A percentile compares a stretch with the other conserved stretches of the same genome.
Evolutionary conservation across 2,329 filamentous ascomycete genomes (phyloP).

Genomic region (Pseudohalonectria lignicola): DNA sequence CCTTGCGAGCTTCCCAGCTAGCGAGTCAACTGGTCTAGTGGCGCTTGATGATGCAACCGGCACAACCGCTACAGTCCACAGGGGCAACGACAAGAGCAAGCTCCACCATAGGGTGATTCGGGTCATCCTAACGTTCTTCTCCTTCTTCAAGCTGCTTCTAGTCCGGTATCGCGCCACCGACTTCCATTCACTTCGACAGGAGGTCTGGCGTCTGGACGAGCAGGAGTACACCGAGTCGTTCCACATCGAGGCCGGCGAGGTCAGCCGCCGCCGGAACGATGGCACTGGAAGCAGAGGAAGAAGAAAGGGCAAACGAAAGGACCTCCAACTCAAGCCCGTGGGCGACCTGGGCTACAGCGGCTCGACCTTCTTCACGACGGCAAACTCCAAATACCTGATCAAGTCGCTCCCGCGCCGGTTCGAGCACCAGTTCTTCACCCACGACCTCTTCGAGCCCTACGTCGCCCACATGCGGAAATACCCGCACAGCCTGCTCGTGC

Average conservation of each 20-base stretch:
- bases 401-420: constrained; percentile 61
- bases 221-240: constrained; percentile 27
- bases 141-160: constrained; percentile 36
- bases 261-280: constrained; percentile 16
- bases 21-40: too few relatives aligned
- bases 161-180: constrained; percentile 31
- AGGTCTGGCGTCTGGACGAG: constrained; percentile 22
- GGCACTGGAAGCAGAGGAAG: too few relatives aligned
- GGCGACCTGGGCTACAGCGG: constrained; percentile 66
- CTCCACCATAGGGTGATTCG: constrained; percentile 21
- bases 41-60: too few relatives aligned
- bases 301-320: constrained; percentile 12
- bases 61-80: too few relatives aligned
- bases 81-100: constrained; percentile 2
- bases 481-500: constrained; percentile 51
- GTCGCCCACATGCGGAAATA: constrained; percentile 50
- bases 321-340: constrained; percentile 36
- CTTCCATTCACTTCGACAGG: constrained; percentile 38
- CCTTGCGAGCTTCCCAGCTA: too few relatives aligned
- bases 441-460: constrained; percentile 56
- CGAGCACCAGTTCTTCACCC: constrained; percentile 59
- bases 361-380: constrained; percentile 63
- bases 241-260: constrained; percentile 32
- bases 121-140: constrained; percentile 37
- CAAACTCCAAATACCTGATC: constrained; percentile 55